These are phyloP conservation scores for Pisolithus microcarpus DNA, from an alignment of 768 basidiomycete genomes.

Conservation along the genomic window DNA sequence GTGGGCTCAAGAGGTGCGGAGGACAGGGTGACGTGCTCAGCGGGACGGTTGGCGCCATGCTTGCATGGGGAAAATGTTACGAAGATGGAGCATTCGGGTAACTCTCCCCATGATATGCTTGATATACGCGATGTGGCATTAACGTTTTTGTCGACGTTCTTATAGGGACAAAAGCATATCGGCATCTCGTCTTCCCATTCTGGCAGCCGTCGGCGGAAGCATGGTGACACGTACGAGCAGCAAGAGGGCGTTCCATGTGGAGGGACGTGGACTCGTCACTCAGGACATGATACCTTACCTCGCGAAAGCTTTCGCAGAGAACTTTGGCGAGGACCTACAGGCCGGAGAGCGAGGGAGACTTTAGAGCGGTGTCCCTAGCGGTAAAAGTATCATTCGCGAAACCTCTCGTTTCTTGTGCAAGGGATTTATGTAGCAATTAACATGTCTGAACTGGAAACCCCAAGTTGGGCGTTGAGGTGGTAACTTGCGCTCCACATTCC, in stretches of 20 bases:
- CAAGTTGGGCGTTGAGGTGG: no score
- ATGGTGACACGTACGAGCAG: slow-evolving; percentile 85
- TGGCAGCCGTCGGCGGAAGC: slow-evolving; percentile 82
- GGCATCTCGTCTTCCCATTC: slow-evolving; percentile 63
- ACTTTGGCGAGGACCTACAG: slow-evolving; percentile 53
- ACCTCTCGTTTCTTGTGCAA: no score
- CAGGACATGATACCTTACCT: slow-evolving; percentile 66
- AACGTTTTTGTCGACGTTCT: not conserved
- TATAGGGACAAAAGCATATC: slow-evolving; percentile 48
- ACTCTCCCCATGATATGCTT: not conserved
- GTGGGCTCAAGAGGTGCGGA: slow-evolving; percentile 88
- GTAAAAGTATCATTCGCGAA: no score
- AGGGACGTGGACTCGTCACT: slow-evolving; percentile 77
- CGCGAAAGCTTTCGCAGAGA: slow-evolving; percentile 62
- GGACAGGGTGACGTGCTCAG: slow-evolving; percentile 95
- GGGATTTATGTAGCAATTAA: no score
- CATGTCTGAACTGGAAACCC: no score
- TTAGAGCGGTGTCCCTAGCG: slow-evolving; percentile 14
- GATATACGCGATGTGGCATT: not conserved
- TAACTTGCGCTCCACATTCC: no score
- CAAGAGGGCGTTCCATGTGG: slow-evolving; percentile 62
- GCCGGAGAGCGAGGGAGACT: slow-evolving; percentile 33
- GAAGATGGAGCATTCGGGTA: slow-evolving; percentile 81
- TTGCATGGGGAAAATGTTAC: slow-evolving; percentile 95
- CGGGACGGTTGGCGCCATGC: slow-evolving; percentile 79